phyloP scores from a whole-genome alignment of 192 early-diverging fungal genomes.

The Mortierella antarctica region DNA sequence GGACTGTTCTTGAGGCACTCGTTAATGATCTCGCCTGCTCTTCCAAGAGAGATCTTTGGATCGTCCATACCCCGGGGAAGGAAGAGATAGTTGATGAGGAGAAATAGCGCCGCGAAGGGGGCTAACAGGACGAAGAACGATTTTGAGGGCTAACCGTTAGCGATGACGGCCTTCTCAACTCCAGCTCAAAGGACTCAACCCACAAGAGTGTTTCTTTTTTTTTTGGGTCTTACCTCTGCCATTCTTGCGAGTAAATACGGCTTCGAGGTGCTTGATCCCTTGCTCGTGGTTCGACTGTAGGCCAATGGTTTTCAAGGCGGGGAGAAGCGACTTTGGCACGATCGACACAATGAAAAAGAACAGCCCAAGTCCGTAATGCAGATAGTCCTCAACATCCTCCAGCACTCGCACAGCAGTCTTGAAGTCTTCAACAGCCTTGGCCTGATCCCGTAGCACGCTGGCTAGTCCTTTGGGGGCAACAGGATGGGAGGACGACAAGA shows the following conservation, averaged over 20 bases:
- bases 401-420: constrained; percentile 41
- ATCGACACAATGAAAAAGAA: constrained; percentile 55
- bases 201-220: background rate
- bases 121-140: constrained; percentile 12
- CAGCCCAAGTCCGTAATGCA: constrained; percentile 54
- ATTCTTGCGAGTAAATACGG: constrained; percentile 35
- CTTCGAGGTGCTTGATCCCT: constrained; percentile 38
- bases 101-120: constrained; percentile 50
- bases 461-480: constrained; percentile 26
- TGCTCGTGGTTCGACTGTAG: constrained; percentile 49
- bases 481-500: constrained; percentile 10
- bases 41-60: constrained; percentile 30
- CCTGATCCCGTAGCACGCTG: constrained; percentile 29
- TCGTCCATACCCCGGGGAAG: constrained; percentile 51
- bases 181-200: no score
- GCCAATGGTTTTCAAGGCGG: constrained; percentile 42
- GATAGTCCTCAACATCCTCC: constrained; percentile 52
- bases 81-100: constrained; percentile 54
- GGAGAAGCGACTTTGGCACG: constrained; percentile 46
- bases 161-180: background rate
- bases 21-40: constrained; percentile 46
- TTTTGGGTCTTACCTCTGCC: constrained; percentile 32
- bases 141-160: background rate
- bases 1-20: constrained; percentile 45
- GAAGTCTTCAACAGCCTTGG: constrained; percentile 43